Conservation (phyloP, 164 flowering plant species). For the Tetrastigma voinierianum region DNA sequence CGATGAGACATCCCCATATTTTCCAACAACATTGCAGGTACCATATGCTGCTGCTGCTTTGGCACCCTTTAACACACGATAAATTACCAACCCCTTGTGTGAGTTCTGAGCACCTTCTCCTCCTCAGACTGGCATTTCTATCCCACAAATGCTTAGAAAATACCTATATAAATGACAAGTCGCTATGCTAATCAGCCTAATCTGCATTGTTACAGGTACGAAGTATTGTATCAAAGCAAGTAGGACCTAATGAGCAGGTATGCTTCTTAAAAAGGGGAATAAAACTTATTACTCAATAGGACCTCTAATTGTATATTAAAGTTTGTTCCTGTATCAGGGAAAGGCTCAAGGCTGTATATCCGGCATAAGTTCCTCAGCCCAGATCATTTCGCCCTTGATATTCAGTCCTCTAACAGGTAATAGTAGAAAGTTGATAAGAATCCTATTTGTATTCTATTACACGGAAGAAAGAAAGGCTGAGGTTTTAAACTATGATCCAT, state of each 20-base stretch:
- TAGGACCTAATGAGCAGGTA: conserved; percentile 85
- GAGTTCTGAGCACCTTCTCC: conserved; percentile 29
- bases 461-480: no score
- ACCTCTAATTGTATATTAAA: background rate
- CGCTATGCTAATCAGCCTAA: no score
- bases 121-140: background rate
- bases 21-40: conserved; percentile 25
- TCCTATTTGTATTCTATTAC: no score
- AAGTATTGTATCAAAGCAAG: conserved; percentile 87
- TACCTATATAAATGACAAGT: no score
- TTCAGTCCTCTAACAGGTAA: conserved; percentile 89
- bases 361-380: conserved; percentile 70
- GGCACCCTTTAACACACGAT: no score
- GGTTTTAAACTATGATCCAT: no score
- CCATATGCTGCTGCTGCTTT: conserved; percentile 52
- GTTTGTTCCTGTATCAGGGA: conserved; percentile 45
- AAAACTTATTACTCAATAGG: background rate
- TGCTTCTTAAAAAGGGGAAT: background rate
- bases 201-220: conserved; percentile 49
- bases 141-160: no score
- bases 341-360: conserved; percentile 94
- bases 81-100: conserved; percentile 76
- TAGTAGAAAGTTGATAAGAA: background rate
- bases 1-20: background rate
- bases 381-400: conserved; percentile 66